Evolutionary conservation across 2,329 filamentous ascomycete species (phyloP).

Genomic region (Colletotrichum tropicale): DNA sequence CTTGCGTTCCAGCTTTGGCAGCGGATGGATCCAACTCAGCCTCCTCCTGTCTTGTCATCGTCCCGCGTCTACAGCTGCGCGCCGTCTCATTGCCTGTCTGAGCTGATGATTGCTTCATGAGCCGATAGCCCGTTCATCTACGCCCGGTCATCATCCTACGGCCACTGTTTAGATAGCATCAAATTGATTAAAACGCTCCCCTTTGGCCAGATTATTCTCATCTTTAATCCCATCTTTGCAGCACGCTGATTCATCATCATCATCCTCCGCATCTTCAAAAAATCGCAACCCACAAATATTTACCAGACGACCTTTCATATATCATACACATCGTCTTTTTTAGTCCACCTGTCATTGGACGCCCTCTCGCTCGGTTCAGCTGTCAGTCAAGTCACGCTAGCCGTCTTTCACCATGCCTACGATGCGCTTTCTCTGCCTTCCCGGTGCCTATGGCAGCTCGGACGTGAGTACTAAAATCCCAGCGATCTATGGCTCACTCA

Average conservation of each 20-base stretch:
- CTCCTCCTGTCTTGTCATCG: slow-evolving; percentile 19
- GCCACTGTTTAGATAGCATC: not conserved
- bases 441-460: slow-evolving; percentile 62
- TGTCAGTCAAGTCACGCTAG: not conserved
- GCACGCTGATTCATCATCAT: slow-evolving; percentile 6
- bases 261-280: not conserved
- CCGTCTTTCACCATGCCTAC: slow-evolving; percentile 22
- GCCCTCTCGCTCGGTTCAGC: not conserved
- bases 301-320: not conserved
- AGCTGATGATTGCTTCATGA: slow-evolving; percentile 18
- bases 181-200: slow-evolving; percentile 18
- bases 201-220: not conserved
- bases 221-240: slow-evolving; percentile 2
- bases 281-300: not conserved
- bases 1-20: not conserved
- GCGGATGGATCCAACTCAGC: slow-evolving; percentile 3
- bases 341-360: not conserved
- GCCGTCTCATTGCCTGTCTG: slow-evolving; percentile 19
- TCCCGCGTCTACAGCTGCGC: slow-evolving; percentile 9
- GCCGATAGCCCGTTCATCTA: not conserved
- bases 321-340: not conserved
- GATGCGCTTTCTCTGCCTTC: slow-evolving; percentile 63
- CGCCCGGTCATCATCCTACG: not conserved
- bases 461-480: slow-evolving; percentile 42
- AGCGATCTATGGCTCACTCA: not conserved